Evolutionary conservation across 2,329 filamentous ascomycete species (phyloP), one percentile per base, ranked within the genome.

Genomic region (Acephala macrosclerotiorum): DNA sequence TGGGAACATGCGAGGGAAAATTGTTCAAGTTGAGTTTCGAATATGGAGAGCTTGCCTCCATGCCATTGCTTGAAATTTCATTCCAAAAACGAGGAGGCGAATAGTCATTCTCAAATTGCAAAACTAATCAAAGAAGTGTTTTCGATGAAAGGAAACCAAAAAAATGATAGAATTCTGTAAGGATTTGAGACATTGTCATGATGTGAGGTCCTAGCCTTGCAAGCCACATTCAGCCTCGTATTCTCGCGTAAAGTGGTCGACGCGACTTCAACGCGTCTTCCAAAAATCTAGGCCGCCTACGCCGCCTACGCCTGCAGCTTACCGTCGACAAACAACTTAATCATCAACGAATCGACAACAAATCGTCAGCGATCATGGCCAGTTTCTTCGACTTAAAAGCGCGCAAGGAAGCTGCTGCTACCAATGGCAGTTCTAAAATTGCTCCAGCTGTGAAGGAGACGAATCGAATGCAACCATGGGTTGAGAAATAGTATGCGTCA

Each of bases 361-460:
- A 16, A 49, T 18, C 29, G 58, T 2, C 25, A 1, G 7, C 16
- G 16, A 57, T 2, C 4, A 97, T 97, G 91, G 89, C 93, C 58
- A 94, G 88, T 77, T 99, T 99, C 80, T 99, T 99, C 81, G 95
- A 97, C 78, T 86, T 97, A 75, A 97, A 97, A 80, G 95, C 95
- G 61, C 89, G 95, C 40, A 93, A 93, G 76, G 91, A 91, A 61
- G 91, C 89, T 12, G 89, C 91, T n/a, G 85, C 83, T 1, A 82
- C 87, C 47, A 91, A 87, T 78, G 85, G 84, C 58, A 77, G 80
- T 22, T 88, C 90, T 53, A 85, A 85, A 61, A 97, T 95, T 79
- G 79, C 84, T 62, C 85, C 89, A 70, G 85, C 82, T 65, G 85
- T 83, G 75, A 90, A 87, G 76, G 88, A 91, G 66, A 83, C 83